Percentiles rank a stretch among this genome's conserved stretches.
Conservation (phyloP, 2,329 filamentous ascomycete species). For the Colletotrichum australisinense region DNA sequence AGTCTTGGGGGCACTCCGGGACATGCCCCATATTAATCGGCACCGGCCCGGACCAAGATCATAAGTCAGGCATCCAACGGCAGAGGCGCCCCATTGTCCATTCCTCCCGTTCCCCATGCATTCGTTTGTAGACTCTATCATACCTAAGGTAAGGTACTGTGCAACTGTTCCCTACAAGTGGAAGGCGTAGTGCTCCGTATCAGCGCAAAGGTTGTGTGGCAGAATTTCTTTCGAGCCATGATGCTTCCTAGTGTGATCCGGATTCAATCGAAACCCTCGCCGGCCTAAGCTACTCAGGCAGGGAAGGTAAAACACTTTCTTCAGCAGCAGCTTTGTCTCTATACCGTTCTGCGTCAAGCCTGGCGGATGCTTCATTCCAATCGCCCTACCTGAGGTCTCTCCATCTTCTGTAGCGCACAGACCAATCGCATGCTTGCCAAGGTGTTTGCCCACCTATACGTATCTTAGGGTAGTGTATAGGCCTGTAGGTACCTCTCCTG, state of each 20-base stretch:
- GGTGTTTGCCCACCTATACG: too few species aligned
- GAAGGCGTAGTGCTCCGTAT: too few species aligned
- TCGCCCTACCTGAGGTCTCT: neutral
- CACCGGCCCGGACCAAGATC: neutral
- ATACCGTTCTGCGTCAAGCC: neutral
- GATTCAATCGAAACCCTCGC: neutral
- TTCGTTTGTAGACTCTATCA: too few species aligned
- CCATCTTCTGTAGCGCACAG: neutral
- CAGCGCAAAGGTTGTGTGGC: neutral
- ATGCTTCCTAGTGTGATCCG: neutral
- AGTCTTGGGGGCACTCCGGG: neutral
- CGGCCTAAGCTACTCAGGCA: neutral
- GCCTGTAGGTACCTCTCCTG: neutral
- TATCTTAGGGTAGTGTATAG: too few species aligned
- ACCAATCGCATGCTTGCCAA: neutral
- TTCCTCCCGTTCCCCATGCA: too few species aligned
- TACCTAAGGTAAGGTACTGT: too few species aligned
- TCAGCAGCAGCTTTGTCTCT: neutral
- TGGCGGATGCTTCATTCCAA: neutral
- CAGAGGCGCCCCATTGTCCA: neutral
- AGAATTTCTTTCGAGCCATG: neutral
- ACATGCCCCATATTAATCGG: neutral
- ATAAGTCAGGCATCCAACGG: too few species aligned
- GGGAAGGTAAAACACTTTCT: neutral
- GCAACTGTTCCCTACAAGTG: too few species aligned